Base-by-base conservation (phyloP, 306 rosid genomes). In the Ziziphus jujuba region DNA sequence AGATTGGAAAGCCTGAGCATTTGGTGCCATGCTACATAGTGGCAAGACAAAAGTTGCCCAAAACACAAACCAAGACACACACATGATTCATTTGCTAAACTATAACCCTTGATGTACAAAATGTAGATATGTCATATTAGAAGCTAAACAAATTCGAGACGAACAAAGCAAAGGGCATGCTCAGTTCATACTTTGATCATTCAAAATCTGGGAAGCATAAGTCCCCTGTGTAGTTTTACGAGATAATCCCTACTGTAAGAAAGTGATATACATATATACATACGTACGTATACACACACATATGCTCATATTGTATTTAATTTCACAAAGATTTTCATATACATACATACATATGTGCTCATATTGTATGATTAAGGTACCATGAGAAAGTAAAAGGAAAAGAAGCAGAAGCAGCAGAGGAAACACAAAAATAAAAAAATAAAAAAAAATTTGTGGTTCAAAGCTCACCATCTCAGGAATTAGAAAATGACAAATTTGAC, bases 181-280 rank as follows among this genome's bases (percentile, higher is more conserved):
- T 38, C 35, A 55, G 73, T 13, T 65, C 86, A 17, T 92, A 90
- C 98, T 87, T 76, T 90, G 98, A 78, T 92, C 97, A 23, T 77
- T 75, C 91, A 87, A 72, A 72, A 86, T 86, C 73, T 87, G 98
- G 70, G 95, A 75, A 59, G 97, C 65, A 62, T 89, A 97, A 72
- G 74, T 86, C 55, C 96, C 73, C 84, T 89, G 97, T 65, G 91
- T 81, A 75, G 86, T 92, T 88, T 80, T 89, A 63, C 93, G 92
- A 20, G 98, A 59, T 76, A 82, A 64, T 57, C 85, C 93, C 25
- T 57, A 84, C 96, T 82, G 87, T 25, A n/a, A n/a, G n/a, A n/a
- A n/a, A n/a, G n/a, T n/a, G n/a, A n/a, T n/a, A n/a, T n/a, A n/a
- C n/a, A n/a, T n/a, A n/a, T n/a, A n/a, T n/a, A n/a, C n/a, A n/a